Evolutionary conservation across 805 yeast species (phyloP).

Genomic region (Yarrowia deformans): DNA sequence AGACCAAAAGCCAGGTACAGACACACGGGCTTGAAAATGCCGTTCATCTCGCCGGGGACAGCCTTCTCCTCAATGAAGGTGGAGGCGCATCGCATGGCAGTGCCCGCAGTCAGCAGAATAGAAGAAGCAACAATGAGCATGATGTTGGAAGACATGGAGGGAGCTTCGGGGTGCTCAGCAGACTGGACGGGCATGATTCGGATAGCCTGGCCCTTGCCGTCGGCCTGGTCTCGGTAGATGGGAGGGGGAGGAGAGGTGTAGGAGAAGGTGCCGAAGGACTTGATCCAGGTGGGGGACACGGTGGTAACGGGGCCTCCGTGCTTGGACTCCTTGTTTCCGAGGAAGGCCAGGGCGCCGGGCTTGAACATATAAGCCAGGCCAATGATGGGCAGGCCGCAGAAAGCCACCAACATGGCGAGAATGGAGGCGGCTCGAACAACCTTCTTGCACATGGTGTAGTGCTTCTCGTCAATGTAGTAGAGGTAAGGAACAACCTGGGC

Average conservation of each 20-base stretch:
- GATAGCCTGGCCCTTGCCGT: slow-evolving; percentile 53
- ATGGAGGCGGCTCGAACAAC: slow-evolving; percentile 62
- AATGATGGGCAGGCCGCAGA: slow-evolving; percentile 60
- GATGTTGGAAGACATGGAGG: slow-evolving; percentile 55
- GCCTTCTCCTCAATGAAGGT: slow-evolving; percentile 44
- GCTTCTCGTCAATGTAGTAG: slow-evolving; percentile 58
- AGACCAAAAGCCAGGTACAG: slow-evolving; percentile 76
- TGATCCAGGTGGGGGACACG: slow-evolving; percentile 79
- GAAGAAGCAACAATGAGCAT: slow-evolving; percentile 45
- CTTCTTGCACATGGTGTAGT: slow-evolving; percentile 60
- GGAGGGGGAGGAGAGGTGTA: slow-evolving; percentile 58
- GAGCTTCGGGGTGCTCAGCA: slow-evolving; percentile 48
- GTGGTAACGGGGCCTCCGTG: slow-evolving; percentile 48
- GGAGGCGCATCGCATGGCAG: slow-evolving; percentile 50
- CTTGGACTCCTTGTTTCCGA: slow-evolving; percentile 30
- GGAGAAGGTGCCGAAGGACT: slow-evolving; percentile 64
- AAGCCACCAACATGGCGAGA: slow-evolving; percentile 59
- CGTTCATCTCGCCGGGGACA: slow-evolving; percentile 42
- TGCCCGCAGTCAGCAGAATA: slow-evolving; percentile 44
- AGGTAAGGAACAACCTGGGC: slow-evolving; percentile 68
- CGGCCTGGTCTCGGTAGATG: slow-evolving; percentile 56
- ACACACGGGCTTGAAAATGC: slow-evolving; percentile 60
- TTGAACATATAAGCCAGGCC: slow-evolving; percentile 60
- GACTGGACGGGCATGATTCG: slow-evolving; percentile 63
- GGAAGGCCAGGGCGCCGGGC: slow-evolving; percentile 59